Conservation (phyloP, 148 eudicot species). For the Hydrangea macrophylla region DNA sequence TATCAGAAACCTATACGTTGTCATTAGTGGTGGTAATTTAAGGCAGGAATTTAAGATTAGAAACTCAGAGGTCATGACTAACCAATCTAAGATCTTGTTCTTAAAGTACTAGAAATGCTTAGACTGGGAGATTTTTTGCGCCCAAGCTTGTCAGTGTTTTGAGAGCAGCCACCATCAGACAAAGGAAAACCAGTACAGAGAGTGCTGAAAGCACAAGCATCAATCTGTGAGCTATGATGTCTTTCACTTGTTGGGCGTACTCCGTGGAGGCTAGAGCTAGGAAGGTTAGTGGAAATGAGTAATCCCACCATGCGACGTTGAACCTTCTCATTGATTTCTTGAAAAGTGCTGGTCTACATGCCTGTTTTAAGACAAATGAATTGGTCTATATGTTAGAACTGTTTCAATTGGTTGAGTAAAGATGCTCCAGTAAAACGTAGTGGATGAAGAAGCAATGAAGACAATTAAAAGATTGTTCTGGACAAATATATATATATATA, state of each 20-base stretch:
- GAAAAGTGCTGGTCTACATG: conserved; percentile 67
- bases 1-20: too few species aligned
- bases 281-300: conserved; percentile 52
- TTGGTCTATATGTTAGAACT: background rate
- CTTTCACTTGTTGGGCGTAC: conserved; percentile 41
- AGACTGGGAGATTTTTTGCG: too few species aligned
- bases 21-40: too few species aligned
- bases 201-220: conserved; percentile 44
- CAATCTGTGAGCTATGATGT: conserved; percentile 22
- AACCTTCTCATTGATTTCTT: conserved; percentile 30
- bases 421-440: too few species aligned
- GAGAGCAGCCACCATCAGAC: conserved; percentile 47
- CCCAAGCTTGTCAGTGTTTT: conserved; percentile 34
- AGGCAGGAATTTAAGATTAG: too few species aligned
- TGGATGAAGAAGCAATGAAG: too few species aligned
- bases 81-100: too few species aligned
- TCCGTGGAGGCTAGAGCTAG: conserved; percentile 29
- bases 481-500: background rate
- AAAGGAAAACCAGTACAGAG: conserved; percentile 55
- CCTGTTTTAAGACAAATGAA: conserved; percentile 26
- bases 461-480: too few species aligned
- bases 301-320: conserved; percentile 74
- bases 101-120: too few species aligned
- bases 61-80: too few species aligned
- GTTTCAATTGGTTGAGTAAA: too few species aligned